Evolutionary conservation across 2,329 filamentous ascomycete species (phyloP).

Genomic region (Dothistroma pini): DNA sequence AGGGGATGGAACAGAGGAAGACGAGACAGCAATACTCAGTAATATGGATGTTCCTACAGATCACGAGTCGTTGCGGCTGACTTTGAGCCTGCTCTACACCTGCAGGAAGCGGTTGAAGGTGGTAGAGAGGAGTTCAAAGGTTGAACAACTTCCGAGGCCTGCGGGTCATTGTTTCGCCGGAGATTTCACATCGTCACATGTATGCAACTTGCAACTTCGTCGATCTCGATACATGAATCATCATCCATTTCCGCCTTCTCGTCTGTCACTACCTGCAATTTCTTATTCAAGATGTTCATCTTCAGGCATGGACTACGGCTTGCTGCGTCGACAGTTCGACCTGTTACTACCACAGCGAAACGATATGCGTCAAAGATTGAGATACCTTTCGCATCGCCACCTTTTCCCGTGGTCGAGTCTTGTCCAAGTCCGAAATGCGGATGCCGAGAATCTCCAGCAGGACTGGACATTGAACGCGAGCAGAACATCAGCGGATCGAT

Average conservation of each 20-base stretch:
- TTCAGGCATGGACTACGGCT: slow-evolving; percentile 26
- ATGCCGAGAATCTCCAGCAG: slow-evolving; percentile 64
- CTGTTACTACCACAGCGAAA: background rate
- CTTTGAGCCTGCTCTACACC: background rate
- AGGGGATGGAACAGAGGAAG: background rate
- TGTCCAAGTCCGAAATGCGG: slow-evolving; percentile 75
- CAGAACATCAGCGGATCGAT: slow-evolving; percentile 72
- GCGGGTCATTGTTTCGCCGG: background rate
- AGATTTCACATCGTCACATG: background rate
- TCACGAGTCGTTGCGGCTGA: slow-evolving; percentile 4
- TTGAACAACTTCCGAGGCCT: background rate
- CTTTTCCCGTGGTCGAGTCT: slow-evolving; percentile 47
- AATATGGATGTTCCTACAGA: background rate
- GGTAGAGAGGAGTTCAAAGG: background rate
- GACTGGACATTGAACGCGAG: slow-evolving; percentile 70
- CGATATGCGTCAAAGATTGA: slow-evolving; percentile 30
- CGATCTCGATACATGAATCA: background rate
- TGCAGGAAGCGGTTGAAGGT: background rate
- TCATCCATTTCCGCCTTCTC: background rate
- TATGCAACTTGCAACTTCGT: background rate
- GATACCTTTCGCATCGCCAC: slow-evolving; percentile 32
- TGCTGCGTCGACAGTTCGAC: slow-evolving; percentile 6
- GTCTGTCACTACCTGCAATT: background rate
- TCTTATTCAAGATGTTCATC: slow-evolving; percentile 23
- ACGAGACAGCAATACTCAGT: background rate